phyloP scores from a whole-genome alignment of 176 grass and related monocot genomes.

The Musa troglodytarum region DNA sequence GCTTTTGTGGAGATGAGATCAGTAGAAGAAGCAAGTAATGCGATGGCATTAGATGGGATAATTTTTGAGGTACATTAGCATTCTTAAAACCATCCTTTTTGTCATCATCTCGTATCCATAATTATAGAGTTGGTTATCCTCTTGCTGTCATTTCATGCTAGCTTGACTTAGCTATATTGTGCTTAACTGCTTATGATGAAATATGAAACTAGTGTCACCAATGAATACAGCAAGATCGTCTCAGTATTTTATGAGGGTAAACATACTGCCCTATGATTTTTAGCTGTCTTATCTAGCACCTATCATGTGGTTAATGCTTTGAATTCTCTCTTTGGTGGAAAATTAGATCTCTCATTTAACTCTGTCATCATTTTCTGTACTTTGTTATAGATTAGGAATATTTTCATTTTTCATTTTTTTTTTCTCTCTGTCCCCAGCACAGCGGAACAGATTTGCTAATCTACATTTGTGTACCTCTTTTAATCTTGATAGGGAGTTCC shows the following conservation, averaged over 20 bases:
- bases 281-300: no score
- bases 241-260: no score
- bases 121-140: not conserved
- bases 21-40: slow-evolving; percentile 33
- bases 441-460: not conserved
- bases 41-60: slow-evolving; percentile 28
- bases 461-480: not conserved
- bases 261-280: no score
- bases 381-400: not conserved
- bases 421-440: no score
- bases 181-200: not conserved
- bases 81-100: slow-evolving; percentile 4
- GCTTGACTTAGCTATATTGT: not conserved
- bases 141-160: not conserved
- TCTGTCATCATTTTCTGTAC: no score
- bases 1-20: slow-evolving; percentile 32
- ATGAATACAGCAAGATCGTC: not conserved
- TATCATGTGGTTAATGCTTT: no score
- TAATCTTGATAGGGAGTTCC: slow-evolving; percentile 25
- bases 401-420: not conserved
- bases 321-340: no score
- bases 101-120: not conserved
- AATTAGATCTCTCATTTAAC: no score
- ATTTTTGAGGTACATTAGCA: slow-evolving; percentile 21
- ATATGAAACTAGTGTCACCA: not conserved